Conservation (phyloP, 169 alveolate genomes). For the Cryptosporidium canis region DNA sequence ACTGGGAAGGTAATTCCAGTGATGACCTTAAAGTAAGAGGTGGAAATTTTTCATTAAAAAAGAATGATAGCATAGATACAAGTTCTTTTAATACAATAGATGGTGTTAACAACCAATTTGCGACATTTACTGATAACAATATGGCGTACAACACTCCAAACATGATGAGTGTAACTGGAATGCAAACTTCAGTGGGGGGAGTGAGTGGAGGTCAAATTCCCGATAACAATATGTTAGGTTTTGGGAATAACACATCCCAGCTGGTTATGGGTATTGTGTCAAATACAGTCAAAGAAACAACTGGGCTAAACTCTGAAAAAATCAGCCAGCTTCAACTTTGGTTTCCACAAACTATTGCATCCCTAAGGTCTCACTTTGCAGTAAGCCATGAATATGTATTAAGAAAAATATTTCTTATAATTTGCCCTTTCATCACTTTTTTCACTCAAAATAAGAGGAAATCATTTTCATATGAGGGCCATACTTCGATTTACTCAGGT, state of each 20-base stretch:
- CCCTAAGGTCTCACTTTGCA: constrained; percentile 58
- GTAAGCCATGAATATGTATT: constrained; percentile 71
- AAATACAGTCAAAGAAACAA: constrained; percentile 63
- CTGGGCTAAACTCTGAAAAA: constrained; percentile 55
- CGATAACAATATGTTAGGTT: not conserved
- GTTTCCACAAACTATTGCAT: constrained; percentile 68
- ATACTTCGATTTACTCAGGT: constrained; percentile 45
- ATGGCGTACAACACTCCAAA: not conserved
- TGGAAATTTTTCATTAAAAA: not conserved
- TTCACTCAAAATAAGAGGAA: constrained; percentile 28
- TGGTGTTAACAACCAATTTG: not conserved
- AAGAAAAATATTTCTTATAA: constrained; percentile 11
- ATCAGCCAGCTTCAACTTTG: constrained; percentile 65
- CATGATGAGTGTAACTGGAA: not conserved
- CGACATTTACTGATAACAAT: not conserved
- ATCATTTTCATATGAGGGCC: constrained; percentile 30
- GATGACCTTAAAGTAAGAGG: not conserved
- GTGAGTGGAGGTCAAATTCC: not conserved
- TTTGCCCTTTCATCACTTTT: constrained; percentile 41
- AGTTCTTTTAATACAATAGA: not conserved
- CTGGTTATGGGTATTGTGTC: constrained; percentile 66
- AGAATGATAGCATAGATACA: not conserved
- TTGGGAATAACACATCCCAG: constrained; percentile 48
- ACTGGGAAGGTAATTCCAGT: constrained; percentile 1
- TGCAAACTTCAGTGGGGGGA: not conserved